Evolutionary conservation across 106 monocot genomes (phyloP), one percentile per base, ranked within the genome.

Genomic region (Narthecium ossifragum): DNA sequence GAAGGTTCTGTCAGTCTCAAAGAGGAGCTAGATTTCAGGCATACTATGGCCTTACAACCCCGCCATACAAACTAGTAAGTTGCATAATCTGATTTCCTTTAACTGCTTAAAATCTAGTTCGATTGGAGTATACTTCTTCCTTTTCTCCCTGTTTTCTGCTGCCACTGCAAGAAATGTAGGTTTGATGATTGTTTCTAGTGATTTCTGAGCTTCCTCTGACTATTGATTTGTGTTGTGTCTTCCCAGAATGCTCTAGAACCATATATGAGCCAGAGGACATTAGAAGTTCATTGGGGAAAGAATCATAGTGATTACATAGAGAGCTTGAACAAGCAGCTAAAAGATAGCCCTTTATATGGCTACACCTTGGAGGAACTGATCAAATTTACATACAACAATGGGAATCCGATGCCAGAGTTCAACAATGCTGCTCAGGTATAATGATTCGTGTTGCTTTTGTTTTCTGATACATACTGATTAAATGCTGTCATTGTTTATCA

Each of bases 61-160:
- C 94, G 67, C 94, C 94, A n/a, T 96, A 90, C 73, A 37, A 96
- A 66, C 75, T 96, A 20, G 94, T 90, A 78, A 83, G 85, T 61
- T 21, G 23, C 32, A 18, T 36, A 41, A 38, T 36, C 4, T 51
- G 49, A 32, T 30, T 15, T 49, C 2, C 5, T 31, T 49, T 20
- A n/a, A n/a, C 33, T 59, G 13, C 32, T 4, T 33, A 21, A 34
- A 63, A 28, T 47, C 38, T 45, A 48, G 51, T 23, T 32, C 20
- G 21, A 33, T 6, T 28, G 2, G 26, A 52, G 51, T 62, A 2
- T 31, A 28, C 22, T 36, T 51, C 5, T 5, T 28, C 34, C 9
- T 43, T 24, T 33, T 41, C 15, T 25, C 27, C 0, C 25, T 59
- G 1, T 20, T 40, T 6, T 26, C 21, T 2, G 38, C 15, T 11